A percentile compares a stretch with the other conserved stretches of the same genome.
phyloP scores from a whole-genome alignment of 495 filamentous ascomycete genomes.

The Hapsidospora chrysogenum region DNA sequence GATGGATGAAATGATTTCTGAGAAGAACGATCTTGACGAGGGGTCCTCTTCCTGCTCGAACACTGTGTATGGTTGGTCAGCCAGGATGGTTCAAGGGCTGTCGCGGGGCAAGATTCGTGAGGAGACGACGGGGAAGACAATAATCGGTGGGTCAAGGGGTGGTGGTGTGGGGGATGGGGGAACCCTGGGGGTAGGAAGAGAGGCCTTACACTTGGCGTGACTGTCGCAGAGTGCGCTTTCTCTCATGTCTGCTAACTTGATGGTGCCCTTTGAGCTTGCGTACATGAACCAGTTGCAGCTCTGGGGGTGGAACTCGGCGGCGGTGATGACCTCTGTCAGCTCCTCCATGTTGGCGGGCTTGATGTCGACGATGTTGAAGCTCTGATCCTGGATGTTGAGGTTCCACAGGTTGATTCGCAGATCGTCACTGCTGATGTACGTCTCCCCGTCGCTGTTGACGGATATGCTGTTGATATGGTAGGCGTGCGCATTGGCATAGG shows the following conservation, averaged over 20 bases:
- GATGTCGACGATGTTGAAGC: constrained; percentile 99
- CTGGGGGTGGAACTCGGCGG: constrained; percentile 89
- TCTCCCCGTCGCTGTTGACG: constrained; percentile 97
- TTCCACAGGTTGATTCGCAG: constrained; percentile 98
- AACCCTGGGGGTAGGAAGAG: not conserved
- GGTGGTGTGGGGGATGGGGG: not conserved
- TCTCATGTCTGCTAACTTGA: constrained; percentile 97
- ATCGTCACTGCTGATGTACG: constrained; percentile 97
- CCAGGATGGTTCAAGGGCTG: not conserved
- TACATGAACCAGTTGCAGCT: constrained; percentile 99
- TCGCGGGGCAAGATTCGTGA: not conserved
- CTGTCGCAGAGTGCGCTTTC: constrained; percentile 91
- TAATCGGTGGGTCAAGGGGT: not conserved
- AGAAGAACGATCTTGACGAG: constrained; percentile 97
- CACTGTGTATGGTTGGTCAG: constrained; percentile 32
- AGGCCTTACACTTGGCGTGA: constrained; percentile 71
- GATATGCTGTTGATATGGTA: constrained; percentile 99
- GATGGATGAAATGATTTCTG: constrained; percentile 98
- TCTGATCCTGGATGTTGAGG: constrained; percentile 96
- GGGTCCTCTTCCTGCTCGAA: constrained; percentile 99
- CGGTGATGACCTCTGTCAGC: constrained; percentile 95
- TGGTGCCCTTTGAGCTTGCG: constrained; percentile 95
- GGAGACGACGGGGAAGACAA: not conserved
- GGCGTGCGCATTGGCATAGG: constrained; percentile 95
- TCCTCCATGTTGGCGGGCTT: constrained; percentile 99